Conservation (phyloP, 2,329 filamentous ascomycete genomes). For the Escovopsis sp. region DNA sequence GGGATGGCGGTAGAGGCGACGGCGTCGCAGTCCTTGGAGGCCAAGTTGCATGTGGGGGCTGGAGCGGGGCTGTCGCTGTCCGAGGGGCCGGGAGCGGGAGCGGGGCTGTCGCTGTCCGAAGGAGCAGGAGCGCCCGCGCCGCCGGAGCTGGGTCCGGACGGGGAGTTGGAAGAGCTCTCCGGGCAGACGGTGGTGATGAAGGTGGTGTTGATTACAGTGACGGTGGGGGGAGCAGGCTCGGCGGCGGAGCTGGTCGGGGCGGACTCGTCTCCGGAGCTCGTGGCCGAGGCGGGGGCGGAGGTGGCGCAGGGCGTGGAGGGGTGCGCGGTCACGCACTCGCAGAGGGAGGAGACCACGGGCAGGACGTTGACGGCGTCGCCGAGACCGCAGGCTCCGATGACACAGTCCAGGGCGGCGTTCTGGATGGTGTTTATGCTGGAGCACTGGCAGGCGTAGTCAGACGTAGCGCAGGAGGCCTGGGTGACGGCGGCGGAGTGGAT, state of each 20-base stretch:
- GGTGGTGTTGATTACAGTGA: neutral
- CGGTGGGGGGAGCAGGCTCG: too few species aligned
- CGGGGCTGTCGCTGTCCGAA: neutral
- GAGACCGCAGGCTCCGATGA: slow-evolving; percentile 11
- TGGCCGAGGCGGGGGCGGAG: too few species aligned
- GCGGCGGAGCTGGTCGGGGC: neutral
- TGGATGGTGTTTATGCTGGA: slow-evolving; percentile 11
- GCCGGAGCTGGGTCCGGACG: neutral
- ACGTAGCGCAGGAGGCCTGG: slow-evolving; percentile 9
- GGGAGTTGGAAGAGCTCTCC: too few species aligned
- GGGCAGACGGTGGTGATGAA: neutral
- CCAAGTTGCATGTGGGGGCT: slow-evolving; percentile 3
- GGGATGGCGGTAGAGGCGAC: slow-evolving; percentile 14
- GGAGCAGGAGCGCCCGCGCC: neutral
- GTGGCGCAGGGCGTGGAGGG: slow-evolving; percentile 10
- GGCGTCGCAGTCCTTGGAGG: slow-evolving; percentile 11
- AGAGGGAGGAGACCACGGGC: slow-evolving; percentile 11
- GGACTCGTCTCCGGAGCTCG: too few species aligned
- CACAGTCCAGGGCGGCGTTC: slow-evolving; percentile 9
- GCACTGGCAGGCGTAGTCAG: slow-evolving; percentile 14
- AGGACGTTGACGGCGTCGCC: slow-evolving; percentile 5
- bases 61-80: neutral
- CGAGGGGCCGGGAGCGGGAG: neutral
- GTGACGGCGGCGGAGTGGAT: slow-evolving; percentile 13
- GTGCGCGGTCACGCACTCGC: slow-evolving; percentile 11